Evolutionary conservation across 2,329 filamentous ascomycete genomes (phyloP).

Genomic region (Talaromyces pinophilus): DNA sequence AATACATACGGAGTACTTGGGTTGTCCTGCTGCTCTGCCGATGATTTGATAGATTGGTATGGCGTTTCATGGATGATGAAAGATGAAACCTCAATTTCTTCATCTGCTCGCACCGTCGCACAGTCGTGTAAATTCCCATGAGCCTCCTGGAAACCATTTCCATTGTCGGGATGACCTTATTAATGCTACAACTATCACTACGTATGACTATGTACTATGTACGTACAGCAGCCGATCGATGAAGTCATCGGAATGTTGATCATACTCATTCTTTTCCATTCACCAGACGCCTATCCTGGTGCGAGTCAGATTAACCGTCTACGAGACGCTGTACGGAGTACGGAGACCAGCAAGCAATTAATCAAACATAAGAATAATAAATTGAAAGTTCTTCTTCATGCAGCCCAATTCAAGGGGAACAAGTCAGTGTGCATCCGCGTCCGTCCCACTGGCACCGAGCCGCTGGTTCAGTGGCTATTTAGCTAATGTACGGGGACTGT

Average conservation of each 20-base stretch:
- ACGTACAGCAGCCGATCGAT: constrained; percentile 4
- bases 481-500: neutral
- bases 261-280: neutral
- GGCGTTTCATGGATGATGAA: neutral
- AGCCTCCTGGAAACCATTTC: constrained; percentile 9
- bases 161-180: neutral
- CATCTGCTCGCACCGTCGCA: neutral
- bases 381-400: neutral
- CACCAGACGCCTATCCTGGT: neutral
- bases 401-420: constrained; percentile 2
- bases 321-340: no score
- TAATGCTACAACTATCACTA: neutral
- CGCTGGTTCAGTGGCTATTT: constrained; percentile 8
- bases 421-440: constrained; percentile 1
- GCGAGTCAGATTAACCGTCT: neutral
- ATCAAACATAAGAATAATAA: neutral
- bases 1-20: neutral
- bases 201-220: neutral
- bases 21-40: neutral
- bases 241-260: constrained; percentile 17
- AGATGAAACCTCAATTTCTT: neutral
- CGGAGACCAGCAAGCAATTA: neutral
- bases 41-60: neutral
- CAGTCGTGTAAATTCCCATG: neutral
- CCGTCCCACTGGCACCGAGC: constrained; percentile 16